Percentiles rank a stretch among this genome's conserved stretches.
phyloP scores from a whole-genome alignment of 768 basidiomycete species.

The Tephrocybe sp. region DNA sequence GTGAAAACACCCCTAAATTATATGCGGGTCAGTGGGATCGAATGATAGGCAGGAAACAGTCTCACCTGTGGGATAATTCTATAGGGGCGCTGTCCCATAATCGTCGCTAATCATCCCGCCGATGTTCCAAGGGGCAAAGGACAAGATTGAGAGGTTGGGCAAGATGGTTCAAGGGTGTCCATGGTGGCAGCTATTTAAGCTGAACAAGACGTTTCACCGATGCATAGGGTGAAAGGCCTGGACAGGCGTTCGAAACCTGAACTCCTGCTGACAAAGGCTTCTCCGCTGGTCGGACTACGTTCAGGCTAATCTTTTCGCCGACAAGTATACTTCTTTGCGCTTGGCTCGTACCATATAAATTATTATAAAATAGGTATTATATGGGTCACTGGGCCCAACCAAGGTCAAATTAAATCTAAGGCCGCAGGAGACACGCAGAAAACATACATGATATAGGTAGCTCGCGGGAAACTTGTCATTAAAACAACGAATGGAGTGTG shows the following conservation, averaged over 20 bases:
- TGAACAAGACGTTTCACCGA: slow-evolving; percentile 4
- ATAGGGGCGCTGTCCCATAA: slow-evolving; percentile 1
- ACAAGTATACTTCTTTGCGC: no score
- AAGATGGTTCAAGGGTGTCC: no score
- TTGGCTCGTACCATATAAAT: no score
- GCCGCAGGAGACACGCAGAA: no score
- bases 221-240: background rate
- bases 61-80: background rate
- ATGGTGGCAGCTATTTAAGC: background rate
- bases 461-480: no score
- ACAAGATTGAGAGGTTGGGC: background rate
- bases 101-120: background rate
- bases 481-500: no score
- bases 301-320: no score
- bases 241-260: background rate
- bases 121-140: background rate
- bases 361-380: no score
- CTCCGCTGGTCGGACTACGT: background rate
- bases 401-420: no score
- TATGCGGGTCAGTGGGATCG: background rate
- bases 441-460: no score
- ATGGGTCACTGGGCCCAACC: no score
- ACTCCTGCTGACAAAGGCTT: background rate
- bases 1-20: background rate
- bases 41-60: background rate